Base-by-base conservation (phyloP, 331 rosid species). In the Phaseolus coccineus region DNA sequence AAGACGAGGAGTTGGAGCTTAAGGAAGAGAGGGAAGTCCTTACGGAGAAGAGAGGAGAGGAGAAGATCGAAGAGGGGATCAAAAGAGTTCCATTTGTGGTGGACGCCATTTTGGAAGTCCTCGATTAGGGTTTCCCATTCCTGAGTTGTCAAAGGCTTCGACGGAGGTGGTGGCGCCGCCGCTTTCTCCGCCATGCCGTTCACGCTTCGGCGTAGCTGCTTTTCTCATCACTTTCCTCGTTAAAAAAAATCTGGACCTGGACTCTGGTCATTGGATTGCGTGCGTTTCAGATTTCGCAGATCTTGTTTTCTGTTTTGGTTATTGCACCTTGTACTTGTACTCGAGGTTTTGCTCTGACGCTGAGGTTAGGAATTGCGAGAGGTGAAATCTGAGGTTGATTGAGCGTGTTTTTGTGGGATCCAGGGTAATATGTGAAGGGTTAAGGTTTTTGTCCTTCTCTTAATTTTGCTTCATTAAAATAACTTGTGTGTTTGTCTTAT, bases 111-210 rank as follows among this genome's bases (percentile, higher is more conserved):
- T 42, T 91, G 97, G 87, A 95, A 95, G 56, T 93, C 97, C 6
- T 93, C 99, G 47, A 95, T 87, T 46, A 95, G 73, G n/a, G 84
- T 50, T 83, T 95, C 98, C 97, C 99, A 95, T 12, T 95, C 99
- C 6, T 85, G 94, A 50, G 74, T 73, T 9, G 96, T 83, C 44
- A 92, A 87, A 11, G 90, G 86, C 76, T 84, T 95, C 74, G 80
- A 70, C 47, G 90, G 83, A 48, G 82, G 82, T 6, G 82, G 82
- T 6, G 51, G 74, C 50, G 77, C 68, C 25, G 57, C 74, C 74
- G 74, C 55, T 47, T 81, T 85, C 44, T 90, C 95, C 74, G 87
- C 47, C 97, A 88, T 92, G 84, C 16, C 77, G 67, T 28, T 65
- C 71, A 40, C 33, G 52, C n/a, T 40, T 37, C 48, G 11, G 48